Conservation (phyloP, 73 alveolate genomes). For the Tetrahymena thermophila region DNA sequence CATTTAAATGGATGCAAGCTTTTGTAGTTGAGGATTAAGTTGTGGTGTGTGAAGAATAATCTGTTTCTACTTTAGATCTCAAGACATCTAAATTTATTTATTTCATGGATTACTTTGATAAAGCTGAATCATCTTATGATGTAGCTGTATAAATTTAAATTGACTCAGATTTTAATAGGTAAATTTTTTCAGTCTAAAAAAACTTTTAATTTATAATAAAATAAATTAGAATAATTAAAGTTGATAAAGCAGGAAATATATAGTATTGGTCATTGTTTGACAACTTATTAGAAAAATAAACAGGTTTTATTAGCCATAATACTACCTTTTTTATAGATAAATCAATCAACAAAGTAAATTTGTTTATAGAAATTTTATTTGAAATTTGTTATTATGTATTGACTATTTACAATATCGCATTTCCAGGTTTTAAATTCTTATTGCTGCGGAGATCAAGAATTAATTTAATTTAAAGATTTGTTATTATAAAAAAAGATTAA, state of each 20-base stretch:
- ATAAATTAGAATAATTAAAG: neutral
- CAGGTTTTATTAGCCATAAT: no score
- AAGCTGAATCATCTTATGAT: neutral
- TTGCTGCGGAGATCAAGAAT: no score
- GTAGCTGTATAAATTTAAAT: no score
- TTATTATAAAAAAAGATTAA: no score
- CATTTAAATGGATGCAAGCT: neutral
- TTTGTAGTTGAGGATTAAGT: neutral
- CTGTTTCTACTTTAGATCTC: neutral
- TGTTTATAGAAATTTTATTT: no score
- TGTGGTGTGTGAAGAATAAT: no score
- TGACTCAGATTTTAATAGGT: neutral
- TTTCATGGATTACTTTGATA: neutral
- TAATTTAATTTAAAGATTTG: no score
- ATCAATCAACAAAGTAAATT: neutral
- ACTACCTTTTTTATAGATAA: neutral
- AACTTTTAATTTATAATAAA: no score
- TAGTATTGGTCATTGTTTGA: neutral
- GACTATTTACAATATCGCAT: no score
- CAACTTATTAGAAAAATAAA: neutral
- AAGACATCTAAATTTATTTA: neutral
- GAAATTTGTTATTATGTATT: no score
- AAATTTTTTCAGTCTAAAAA: no score
- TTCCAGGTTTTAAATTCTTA: no score
- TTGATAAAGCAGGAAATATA: neutral